These are phyloP conservation scores for Aspergillus asperescens DNA, from an alignment of 495 filamentous ascomycete species.

Conservation along the genomic window DNA sequence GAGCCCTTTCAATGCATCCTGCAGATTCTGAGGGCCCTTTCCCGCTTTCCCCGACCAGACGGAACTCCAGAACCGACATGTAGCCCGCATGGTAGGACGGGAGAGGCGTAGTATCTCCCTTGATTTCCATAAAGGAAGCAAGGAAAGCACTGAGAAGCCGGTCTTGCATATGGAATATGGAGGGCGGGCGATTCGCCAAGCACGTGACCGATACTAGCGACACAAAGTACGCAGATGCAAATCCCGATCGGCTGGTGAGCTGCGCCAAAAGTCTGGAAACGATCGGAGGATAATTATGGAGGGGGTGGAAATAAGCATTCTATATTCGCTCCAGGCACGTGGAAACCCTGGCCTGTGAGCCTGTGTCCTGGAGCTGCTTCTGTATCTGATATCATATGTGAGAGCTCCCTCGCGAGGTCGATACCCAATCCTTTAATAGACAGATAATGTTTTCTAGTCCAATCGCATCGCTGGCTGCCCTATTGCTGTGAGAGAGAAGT, in stretches of 20 bases:
- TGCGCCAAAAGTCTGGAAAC: not conserved
- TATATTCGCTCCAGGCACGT: conserved; percentile 12
- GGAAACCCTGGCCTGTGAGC: conserved; percentile 11
- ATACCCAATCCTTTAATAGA: conserved; percentile 10
- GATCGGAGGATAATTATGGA: not conserved
- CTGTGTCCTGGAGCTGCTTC: conserved; percentile 1
- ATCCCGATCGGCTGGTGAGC: not conserved
- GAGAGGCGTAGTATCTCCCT: conserved; percentile 11
- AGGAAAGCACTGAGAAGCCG: conserved; percentile 5
- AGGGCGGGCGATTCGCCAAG: not conserved
- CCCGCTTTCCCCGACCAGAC: conserved; percentile 25
- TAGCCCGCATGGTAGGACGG: conserved; percentile 14
- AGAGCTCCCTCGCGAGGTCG: conserved; percentile 12
- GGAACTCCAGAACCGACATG: conserved; percentile 19
- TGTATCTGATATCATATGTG: conserved; percentile 20
- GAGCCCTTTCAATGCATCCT: conserved; percentile 16
- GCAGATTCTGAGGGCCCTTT: conserved; percentile 19
- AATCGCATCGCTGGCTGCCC: conserved; percentile 9
- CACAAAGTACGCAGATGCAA: not conserved
- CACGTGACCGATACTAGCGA: conserved; percentile 6
- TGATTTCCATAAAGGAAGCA: not conserved
- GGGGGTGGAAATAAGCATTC: conserved; percentile 17
- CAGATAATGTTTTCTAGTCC: conserved; percentile 16
- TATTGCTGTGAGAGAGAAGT: conserved; percentile 12
- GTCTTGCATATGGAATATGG: conserved; percentile 4